Evolutionary conservation across 2,329 filamentous ascomycete genomes (phyloP).

Genomic region (Fusarium coicis): DNA sequence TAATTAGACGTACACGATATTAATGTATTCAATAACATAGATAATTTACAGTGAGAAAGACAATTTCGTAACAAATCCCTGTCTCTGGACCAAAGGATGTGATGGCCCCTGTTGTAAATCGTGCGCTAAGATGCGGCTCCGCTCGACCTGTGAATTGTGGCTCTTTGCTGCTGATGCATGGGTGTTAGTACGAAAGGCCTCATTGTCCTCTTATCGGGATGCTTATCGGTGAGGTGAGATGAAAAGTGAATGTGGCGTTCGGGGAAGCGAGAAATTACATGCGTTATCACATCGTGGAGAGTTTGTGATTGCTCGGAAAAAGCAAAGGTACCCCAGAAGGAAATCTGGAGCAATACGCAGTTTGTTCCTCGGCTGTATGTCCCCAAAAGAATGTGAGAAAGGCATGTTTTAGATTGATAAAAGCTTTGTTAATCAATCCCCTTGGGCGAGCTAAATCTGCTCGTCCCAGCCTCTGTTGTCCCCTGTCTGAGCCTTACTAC

Average conservation of each 20-base stretch:
- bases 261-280: neutral
- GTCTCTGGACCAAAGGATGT: neutral
- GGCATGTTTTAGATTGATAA: too few species aligned
- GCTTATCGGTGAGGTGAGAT: neutral
- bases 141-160: constrained; percentile 19
- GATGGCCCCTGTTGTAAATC: neutral
- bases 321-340: neutral
- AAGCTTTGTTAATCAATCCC: too few species aligned
- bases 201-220: neutral
- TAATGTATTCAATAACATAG: neutral
- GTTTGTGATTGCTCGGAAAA: neutral
- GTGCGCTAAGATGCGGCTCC: constrained; percentile 23
- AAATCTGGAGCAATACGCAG: neutral
- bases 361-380: too few species aligned
- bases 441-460: neutral
- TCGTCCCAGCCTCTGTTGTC: neutral
- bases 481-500: neutral
- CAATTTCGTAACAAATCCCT: neutral
- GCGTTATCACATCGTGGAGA: neutral
- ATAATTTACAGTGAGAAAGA: neutral
- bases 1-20: constrained; percentile 7
- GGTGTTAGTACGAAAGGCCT: neutral
- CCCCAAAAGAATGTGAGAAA: too few species aligned
- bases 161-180: constrained; percentile 1
- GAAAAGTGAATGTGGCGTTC: neutral